phyloP scores from a whole-genome alignment of 352 stramenopile genomes.

The Phytophthora quininea region DNA sequence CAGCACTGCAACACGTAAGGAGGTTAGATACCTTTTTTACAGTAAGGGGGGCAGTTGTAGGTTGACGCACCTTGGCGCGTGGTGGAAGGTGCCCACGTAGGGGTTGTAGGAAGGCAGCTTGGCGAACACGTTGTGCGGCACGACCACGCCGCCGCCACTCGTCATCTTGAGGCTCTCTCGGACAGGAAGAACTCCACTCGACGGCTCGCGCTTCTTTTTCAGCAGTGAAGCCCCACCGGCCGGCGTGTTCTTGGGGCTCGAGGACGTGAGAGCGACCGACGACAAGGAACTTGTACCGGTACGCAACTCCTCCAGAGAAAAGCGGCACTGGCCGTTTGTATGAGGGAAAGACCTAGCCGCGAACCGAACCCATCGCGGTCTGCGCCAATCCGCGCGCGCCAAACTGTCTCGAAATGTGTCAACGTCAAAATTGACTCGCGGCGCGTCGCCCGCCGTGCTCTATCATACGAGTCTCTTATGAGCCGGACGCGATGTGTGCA shows the following conservation, averaged over 20 bases:
- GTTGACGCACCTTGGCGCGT: slow-evolving; percentile 75
- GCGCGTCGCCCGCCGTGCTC: too few relatives aligned
- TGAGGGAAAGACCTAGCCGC: neutral
- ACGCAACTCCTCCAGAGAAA: slow-evolving; percentile 37
- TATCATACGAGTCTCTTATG: too few relatives aligned
- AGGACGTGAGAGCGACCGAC: slow-evolving; percentile 39
- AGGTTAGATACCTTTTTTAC: neutral
- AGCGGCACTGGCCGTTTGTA: slow-evolving; percentile 27
- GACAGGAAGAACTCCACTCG: slow-evolving; percentile 13
- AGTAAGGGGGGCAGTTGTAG: neutral
- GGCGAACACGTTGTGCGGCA: slow-evolving; percentile 79
- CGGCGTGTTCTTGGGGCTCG: slow-evolving; percentile 31
- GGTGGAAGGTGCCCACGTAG: slow-evolving; percentile 90
- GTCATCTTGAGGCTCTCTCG: slow-evolving; percentile 35
- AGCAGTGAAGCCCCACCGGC: slow-evolving; percentile 2
- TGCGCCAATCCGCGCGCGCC: too few relatives aligned
- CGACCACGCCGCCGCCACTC: slow-evolving; percentile 46
- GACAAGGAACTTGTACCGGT: slow-evolving; percentile 17
- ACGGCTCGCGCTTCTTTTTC: slow-evolving; percentile 22
- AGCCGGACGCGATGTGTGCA: too few relatives aligned
- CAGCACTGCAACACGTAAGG: slow-evolving; percentile 48
- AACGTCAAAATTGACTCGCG: too few relatives aligned
- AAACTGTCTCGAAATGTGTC: too few relatives aligned
- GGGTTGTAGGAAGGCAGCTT: slow-evolving; percentile 88
- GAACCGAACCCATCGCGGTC: neutral